Evolutionary conservation across 208 protist species (phyloP), one percentile per base, ranked within the genome.

Genomic region (Crithidia sp.): DNA sequence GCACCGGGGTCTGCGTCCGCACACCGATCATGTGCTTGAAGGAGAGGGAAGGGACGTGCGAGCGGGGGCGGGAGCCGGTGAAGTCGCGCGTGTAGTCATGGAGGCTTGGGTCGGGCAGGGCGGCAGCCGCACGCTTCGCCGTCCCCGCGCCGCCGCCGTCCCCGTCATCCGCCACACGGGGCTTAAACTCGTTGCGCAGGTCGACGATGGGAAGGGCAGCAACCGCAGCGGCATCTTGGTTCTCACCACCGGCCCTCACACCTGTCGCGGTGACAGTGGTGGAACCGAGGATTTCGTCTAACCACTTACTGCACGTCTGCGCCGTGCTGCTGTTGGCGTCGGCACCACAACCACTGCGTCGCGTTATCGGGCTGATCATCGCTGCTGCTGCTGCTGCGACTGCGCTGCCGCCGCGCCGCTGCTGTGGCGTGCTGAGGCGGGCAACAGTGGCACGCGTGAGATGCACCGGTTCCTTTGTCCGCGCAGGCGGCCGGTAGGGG

Each of bases 181-280:
- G 82, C 58, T 73, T 81, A 58, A 92, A 92, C 28, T 86, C 85
- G 28, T 14, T 79, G 44, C 88, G 84, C 8, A 92, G 67, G 53
- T 92, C 88, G 0, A 92, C 77, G n/a, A 90, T 66, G 10, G 83
- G 84, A 56, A 92, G 62, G 16, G 72, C 56, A 6, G 43, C 67
- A 2, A 53, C 66, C 3, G 58, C 64, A 9, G 58, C 70, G n/a
- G 50, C 65, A 43, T 69, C 67, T 9, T 14, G 36, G 5, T 28
- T 61, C 9, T 59, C 58, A 17, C 64, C 68, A 13, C 66, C 59
- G 0, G 43, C 36, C 19, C 50, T 47, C 67, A 79, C 74, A 8
- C 74, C 67, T 7, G 74, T 65, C 6, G 67, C 36, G 4, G 67
- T 79, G 17, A 79, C 74, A 2, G 70, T 74, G 36, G 77, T 69